These are phyloP conservation scores for Fusarium nanum DNA, from an alignment of 2,329 filamentous ascomycete species.

Conservation along the genomic window DNA sequence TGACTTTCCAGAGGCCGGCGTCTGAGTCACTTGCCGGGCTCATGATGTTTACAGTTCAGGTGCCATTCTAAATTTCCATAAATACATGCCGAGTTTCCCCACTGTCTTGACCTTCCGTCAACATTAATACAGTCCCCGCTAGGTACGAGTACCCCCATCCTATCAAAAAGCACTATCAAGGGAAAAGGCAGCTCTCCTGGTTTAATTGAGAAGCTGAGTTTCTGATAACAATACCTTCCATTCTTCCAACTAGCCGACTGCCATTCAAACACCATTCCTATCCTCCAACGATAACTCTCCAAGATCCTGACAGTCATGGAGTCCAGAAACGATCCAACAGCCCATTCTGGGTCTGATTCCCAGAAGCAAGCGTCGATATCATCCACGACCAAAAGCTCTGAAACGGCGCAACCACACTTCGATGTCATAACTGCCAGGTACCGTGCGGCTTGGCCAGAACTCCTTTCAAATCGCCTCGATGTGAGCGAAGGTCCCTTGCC, in stretches of 20 bases:
- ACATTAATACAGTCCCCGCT: background rate
- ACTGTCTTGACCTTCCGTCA: accelerated
- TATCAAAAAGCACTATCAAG: background rate
- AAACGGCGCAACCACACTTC: accelerated
- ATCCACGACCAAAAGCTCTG: background rate
- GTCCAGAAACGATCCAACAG: background rate
- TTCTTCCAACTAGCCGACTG: background rate
- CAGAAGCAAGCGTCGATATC: background rate
- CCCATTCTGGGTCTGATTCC: background rate
- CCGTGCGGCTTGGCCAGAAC: background rate
- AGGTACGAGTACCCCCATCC: background rate
- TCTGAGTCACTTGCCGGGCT: accelerated
- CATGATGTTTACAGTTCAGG: background rate
- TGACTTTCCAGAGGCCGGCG: background rate
- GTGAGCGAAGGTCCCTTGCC: background rate
- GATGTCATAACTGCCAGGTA: background rate
- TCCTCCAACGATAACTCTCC: accelerated
- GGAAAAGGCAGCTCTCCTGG: background rate
- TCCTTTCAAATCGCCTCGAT: background rate
- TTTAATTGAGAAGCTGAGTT: too few relatives aligned
- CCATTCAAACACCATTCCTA: background rate
- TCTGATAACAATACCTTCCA: too few relatives aligned
- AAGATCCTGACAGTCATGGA: background rate
- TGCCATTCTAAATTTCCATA: background rate
- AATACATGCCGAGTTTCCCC: background rate